phyloP scores from a whole-genome alignment of 2,329 filamentous ascomycete genomes.

The Trichoderma polysporum region DNA sequence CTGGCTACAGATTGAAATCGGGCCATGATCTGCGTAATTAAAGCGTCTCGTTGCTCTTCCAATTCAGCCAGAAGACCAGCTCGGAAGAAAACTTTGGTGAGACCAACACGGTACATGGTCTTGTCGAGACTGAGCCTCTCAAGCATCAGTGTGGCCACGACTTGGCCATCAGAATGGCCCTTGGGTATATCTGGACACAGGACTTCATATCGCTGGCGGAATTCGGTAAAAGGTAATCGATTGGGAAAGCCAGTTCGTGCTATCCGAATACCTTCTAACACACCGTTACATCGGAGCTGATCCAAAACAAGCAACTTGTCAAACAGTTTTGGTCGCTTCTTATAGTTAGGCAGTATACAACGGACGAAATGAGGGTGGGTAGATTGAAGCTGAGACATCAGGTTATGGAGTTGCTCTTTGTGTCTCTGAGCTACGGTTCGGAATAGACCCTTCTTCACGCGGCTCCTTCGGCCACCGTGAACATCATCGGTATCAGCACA shows the following conservation, averaged over 20 bases:
- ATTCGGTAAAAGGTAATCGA: conserved; percentile 85
- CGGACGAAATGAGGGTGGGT: conserved; percentile 98
- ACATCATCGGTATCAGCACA: conserved; percentile 83
- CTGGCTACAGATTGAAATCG: conserved; percentile 89
- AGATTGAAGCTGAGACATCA: conserved; percentile 92
- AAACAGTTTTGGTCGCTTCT: conserved; percentile 92
- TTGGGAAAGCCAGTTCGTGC: conserved; percentile 97
- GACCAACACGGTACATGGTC: conserved; percentile 84
- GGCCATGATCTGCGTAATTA: conserved; percentile 92
- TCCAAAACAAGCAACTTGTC: conserved; percentile 90
- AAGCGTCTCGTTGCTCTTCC: conserved; percentile 88
- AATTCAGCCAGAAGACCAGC: conserved; percentile 94
- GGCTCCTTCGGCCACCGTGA: conserved; percentile 63
- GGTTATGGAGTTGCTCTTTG: conserved; percentile 95
- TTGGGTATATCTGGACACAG: conserved; percentile 86
- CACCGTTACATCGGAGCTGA: conserved; percentile 97
- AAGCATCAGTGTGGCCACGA: conserved; percentile 80
- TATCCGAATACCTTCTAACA: conserved; percentile 97
- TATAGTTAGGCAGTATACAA: conserved; percentile 97
- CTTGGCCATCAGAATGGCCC: conserved; percentile 87
- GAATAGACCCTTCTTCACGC: conserved; percentile 97
- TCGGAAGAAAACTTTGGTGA: conserved; percentile 98
- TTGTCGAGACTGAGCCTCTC: conserved; percentile 84
- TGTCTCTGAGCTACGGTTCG: conserved; percentile 94
- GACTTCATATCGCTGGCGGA: conserved; percentile 93